phyloP scores from a whole-genome alignment of 441 rosid genomes.

The Pelargonium exstipulatum region DNA sequence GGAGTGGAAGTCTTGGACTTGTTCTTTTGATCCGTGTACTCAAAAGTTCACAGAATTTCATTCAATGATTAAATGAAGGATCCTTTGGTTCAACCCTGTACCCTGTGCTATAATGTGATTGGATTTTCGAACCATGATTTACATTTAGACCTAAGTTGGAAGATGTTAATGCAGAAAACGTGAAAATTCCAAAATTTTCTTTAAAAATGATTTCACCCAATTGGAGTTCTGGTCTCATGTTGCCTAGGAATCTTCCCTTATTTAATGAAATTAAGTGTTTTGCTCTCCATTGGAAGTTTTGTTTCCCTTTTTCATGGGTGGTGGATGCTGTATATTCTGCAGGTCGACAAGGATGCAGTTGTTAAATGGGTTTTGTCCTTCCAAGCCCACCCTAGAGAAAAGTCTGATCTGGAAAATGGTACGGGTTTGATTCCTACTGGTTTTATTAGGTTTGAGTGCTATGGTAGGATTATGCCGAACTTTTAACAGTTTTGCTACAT shows the following conservation, averaged over 20 bases:
- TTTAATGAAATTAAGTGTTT: background rate
- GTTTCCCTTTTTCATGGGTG: background rate
- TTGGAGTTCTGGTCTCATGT: constrained; percentile 2
- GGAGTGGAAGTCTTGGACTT: background rate
- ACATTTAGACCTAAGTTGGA: background rate
- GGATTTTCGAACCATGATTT: background rate
- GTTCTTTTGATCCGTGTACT: background rate
- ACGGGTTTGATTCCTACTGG: constrained; percentile 12
- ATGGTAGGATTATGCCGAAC: background rate
- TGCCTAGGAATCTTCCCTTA: background rate
- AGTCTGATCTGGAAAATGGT: constrained; percentile 48
- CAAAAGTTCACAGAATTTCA: background rate
- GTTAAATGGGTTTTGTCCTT: constrained; percentile 77
- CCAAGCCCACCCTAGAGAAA: constrained; percentile 49
- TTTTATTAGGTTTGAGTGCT: background rate
- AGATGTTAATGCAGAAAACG: background rate
- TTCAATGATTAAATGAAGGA: background rate
- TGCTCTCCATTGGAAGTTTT: background rate
- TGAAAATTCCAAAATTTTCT: background rate
- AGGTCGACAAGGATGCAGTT: constrained; percentile 70
- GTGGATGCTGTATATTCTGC: constrained; percentile 11
- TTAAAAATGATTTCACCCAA: background rate
- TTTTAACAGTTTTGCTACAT: background rate
- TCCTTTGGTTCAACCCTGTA: background rate
- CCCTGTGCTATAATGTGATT: background rate